Base-by-base conservation (phyloP, 2,329 filamentous ascomycete species). In the Phaeosphaeriaceae sp. region DNA sequence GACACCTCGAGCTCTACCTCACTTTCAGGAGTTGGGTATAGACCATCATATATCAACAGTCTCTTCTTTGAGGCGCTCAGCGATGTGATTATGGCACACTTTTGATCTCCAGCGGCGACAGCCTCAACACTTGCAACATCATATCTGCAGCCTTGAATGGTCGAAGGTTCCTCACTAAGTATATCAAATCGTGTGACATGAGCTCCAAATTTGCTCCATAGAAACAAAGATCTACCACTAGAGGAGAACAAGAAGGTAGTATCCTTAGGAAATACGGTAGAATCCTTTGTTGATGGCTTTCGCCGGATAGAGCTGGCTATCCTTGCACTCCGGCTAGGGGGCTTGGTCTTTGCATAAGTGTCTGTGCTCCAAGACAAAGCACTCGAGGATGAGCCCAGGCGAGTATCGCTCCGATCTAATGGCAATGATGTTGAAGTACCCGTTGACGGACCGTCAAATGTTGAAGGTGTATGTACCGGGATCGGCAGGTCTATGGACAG, bases 241-340 rank as follows among this genome's bases (percentile, higher is more conserved):
- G 67, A 42, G 1, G 71, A 72, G 41, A 73, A 74, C 8, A 49
- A 56, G 29, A 70, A 71, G 36, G 41, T 45, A 15, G 70, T 65
- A 15, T 70, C 65, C 23, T 61, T 64, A 16, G 70, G 68, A 18
- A 72, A 42, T 12, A 42, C 13, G 20, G 58, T 54, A 28, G 48
- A 56, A 16, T 52, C 51, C 48, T 64, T 64, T 11, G 41, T 28
- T 8, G 52, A 51, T 9, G 56, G 45, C 28, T 55, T 65, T 18
- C 60, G 49, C 34, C 60, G 43, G n/a, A 67, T 61, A 1, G 63
- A 67, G 20, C 54, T 63, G 13, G 58, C 60, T 20, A 65, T 53
- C 30, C 58, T 41, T 11, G 58, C 50, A 20, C 56, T 64, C 20
- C 63, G 50, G 33, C 60, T 64, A 17, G 50, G 12, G 21, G 53